These are phyloP conservation scores for Pythium brachiatum DNA, from an alignment of 352 stramenopile genomes.

Conservation along the genomic window DNA sequence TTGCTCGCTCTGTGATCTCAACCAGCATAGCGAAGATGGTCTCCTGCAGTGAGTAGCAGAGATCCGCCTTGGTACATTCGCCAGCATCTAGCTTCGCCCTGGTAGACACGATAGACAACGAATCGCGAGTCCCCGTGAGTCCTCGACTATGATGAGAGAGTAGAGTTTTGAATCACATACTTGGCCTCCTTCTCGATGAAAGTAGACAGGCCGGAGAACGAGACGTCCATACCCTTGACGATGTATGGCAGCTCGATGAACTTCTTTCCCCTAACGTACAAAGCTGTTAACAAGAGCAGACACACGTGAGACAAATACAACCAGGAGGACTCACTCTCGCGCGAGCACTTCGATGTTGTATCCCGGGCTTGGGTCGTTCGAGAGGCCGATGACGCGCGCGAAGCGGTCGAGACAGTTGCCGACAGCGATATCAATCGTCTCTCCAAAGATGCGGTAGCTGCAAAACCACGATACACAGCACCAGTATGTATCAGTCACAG, in stretches of 20 bases:
- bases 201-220: slow-evolving; percentile 97
- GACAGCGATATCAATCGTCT: slow-evolving; percentile 99
- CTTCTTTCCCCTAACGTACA: slow-evolving; percentile 58
- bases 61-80: slow-evolving; percentile 93
- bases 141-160: no score
- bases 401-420: slow-evolving; percentile 99
- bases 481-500: no score
- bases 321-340: slow-evolving; percentile 68
- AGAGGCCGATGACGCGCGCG: slow-evolving; percentile 93
- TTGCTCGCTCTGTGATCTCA: slow-evolving; percentile 99
- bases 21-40: slow-evolving; percentile 99
- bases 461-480: neutral
- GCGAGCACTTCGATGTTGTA: slow-evolving; percentile 99
- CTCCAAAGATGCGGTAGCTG: slow-evolving; percentile 99
- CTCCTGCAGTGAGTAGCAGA: slow-evolving; percentile 99
- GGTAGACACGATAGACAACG: neutral
- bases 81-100: slow-evolving; percentile 80
- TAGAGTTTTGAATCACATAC: slow-evolving; percentile 29
- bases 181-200: slow-evolving; percentile 94
- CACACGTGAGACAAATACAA: neutral
- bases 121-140: no score
- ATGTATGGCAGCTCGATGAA: slow-evolving; percentile 98
- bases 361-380: slow-evolving; percentile 97
- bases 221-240: slow-evolving; percentile 99
- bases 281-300: no score